A percentile compares a stretch with the other conserved stretches of the same genome.
Evolutionary conservation across 1,139 yeast species (phyloP).

Genomic region (Suhomyces maxii): DNA sequence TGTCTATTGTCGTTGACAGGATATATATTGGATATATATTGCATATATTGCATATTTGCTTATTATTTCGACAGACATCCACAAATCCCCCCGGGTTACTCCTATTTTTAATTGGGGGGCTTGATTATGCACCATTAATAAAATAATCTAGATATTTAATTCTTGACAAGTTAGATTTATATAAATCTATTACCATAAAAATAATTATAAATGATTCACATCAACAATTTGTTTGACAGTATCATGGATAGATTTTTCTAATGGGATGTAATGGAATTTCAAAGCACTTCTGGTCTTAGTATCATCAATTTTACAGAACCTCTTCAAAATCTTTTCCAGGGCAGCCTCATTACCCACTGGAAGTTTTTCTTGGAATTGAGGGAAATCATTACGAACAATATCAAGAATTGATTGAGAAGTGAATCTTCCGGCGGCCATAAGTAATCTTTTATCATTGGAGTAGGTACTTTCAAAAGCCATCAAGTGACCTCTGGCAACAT

Average conservation of each 20-base stretch:
- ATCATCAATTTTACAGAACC: conserved; percentile 17
- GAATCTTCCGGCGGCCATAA: conserved; percentile 20
- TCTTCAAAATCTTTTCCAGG: conserved; percentile 6
- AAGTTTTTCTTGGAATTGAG: conserved; percentile 23
- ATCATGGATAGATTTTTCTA: conserved; percentile 42
- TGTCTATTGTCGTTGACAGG: too few species aligned
- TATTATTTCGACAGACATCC: too few species aligned
- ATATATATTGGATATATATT: too few species aligned
- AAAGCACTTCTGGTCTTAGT: conserved; percentile 31
- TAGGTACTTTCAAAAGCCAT: conserved; percentile 13
- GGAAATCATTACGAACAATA: conserved; percentile 22
- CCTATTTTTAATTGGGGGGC: too few species aligned
- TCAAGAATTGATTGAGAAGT: conserved; percentile 20
- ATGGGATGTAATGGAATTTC: conserved; percentile 35
- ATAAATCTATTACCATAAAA: too few species aligned
- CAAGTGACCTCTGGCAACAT: conserved; percentile 17
- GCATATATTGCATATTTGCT: too few species aligned
- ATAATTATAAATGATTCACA: conserved; percentile 6
- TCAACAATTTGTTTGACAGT: conserved; percentile 43
- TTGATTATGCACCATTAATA: too few species aligned
- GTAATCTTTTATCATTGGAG: conserved; percentile 13
- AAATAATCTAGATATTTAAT: too few species aligned
- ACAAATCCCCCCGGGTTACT: too few species aligned
- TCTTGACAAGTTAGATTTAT: too few species aligned
- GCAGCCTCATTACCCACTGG: conserved; percentile 32